These are phyloP conservation scores for Pseudozyma thailandica DNA, from an alignment of 1,284 basidiomycete genomes.

Conservation along the genomic window DNA sequence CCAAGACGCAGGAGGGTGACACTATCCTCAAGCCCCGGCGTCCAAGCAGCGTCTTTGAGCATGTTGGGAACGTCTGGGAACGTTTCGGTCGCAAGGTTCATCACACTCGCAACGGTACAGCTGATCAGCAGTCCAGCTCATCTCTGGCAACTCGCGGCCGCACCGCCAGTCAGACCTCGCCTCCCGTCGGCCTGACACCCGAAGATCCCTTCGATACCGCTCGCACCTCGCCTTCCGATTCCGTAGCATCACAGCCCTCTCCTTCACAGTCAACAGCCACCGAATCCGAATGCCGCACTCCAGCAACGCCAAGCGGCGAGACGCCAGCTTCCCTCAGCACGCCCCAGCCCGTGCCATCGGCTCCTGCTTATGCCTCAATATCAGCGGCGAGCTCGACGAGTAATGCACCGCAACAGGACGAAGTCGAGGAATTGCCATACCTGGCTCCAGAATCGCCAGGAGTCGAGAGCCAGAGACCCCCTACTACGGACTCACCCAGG, in stretches of 20 bases:
- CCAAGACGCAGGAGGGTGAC: slow-evolving; percentile 22
- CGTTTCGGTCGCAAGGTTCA: slow-evolving; percentile 56
- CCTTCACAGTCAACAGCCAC: slow-evolving; percentile 34
- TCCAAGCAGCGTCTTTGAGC: slow-evolving; percentile 61
- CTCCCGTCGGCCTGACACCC: slow-evolving; percentile 25
- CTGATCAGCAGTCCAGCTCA: slow-evolving; percentile 31
- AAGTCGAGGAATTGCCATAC: slow-evolving; percentile 40
- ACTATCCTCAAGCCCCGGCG: slow-evolving; percentile 20
- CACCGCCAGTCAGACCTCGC: slow-evolving; percentile 29
- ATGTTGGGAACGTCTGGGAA: slow-evolving; percentile 59
- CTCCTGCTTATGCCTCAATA: slow-evolving; percentile 25
- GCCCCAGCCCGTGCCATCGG: slow-evolving; percentile 30
- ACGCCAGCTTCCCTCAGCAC: slow-evolving; percentile 15
- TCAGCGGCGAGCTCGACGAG: not conserved
- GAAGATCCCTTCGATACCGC: slow-evolving; percentile 24
- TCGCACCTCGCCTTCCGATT: slow-evolving; percentile 21
- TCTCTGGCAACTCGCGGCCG: slow-evolving; percentile 16
- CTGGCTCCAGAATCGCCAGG: slow-evolving; percentile 24
- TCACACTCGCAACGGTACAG: slow-evolving; percentile 31
- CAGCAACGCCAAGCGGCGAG: slow-evolving; percentile 26
- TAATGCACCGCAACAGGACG: slow-evolving; percentile 16
- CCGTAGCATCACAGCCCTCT: slow-evolving; percentile 29
- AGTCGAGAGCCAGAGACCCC: not conserved
- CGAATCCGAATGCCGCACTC: slow-evolving; percentile 34
- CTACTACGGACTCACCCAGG: slow-evolving; percentile 14